Evolutionary conservation across 2,329 filamentous ascomycete species (phyloP).

Genomic region (Tothia fuscella): DNA sequence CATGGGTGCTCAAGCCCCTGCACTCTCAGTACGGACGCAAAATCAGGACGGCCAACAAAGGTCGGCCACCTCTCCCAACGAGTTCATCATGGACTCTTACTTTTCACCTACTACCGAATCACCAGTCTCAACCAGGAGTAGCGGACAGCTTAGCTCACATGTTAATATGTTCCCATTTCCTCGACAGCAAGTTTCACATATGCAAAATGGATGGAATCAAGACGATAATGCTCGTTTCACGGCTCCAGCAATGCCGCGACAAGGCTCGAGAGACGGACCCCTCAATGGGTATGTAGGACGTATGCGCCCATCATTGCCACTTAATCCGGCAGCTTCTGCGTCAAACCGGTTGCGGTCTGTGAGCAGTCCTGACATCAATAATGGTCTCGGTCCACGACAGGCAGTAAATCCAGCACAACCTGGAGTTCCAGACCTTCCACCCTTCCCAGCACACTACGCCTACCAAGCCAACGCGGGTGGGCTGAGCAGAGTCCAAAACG

Average conservation of each 20-base stretch:
- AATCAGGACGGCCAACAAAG: conserved; percentile 26
- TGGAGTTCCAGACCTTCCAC: conserved; percentile 34
- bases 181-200: conserved; percentile 53
- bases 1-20: conserved; percentile 40
- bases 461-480: conserved; percentile 39
- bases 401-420: conserved; percentile 40
- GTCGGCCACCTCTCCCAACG: conserved; percentile 45
- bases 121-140: conserved; percentile 63
- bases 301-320: conserved; percentile 69
- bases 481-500: background rate
- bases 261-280: conserved; percentile 57
- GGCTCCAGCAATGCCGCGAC: conserved; percentile 56
- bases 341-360: conserved; percentile 67
- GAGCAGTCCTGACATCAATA: conserved; percentile 89
- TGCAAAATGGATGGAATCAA: conserved; percentile 48
- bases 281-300: conserved; percentile 50
- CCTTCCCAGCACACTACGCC: conserved; percentile 45
- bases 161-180: conserved; percentile 74
- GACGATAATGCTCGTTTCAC: conserved; percentile 75
- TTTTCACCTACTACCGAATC: conserved; percentile 82
- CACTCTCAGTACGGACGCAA: conserved; percentile 59
- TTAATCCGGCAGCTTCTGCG: conserved; percentile 49
- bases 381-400: conserved; percentile 46
- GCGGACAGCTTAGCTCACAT: conserved; percentile 42
- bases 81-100: conserved; percentile 56